Evolutionary conservation across 805 yeast genomes (phyloP), one percentile per base, ranked within the genome.

Genomic region (Zygoascus tannicola): DNA sequence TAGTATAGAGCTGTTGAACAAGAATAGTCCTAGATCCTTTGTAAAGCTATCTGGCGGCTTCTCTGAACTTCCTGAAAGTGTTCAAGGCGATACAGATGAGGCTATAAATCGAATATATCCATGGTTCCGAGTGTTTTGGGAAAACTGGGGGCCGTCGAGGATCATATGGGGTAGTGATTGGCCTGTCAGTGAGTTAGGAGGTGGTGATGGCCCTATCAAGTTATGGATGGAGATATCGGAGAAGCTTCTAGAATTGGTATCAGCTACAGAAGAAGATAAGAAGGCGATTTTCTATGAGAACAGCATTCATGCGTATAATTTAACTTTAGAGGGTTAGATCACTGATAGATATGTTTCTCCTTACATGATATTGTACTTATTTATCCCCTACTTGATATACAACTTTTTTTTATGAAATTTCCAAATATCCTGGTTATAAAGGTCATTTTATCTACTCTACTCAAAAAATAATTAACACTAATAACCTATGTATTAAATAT

Each of bases 91-190:
- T 18, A 19, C 32, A 5, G 41, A 22, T 8, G 10, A 15, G 5
- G 34, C 40, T 32, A 40, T 32, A 7, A 36, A 35, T 4, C 39
- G 41, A 15, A 14, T 48, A 5, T 33, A 30, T 3, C 49, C 46
- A 3, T 48, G 44, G 44, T 35, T 65, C 22, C 39, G 57, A 28
- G 55, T 56, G 3, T 56, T 60, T 34, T 47, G 54, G 20, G 60
- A 58, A 1, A 14, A 28, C 15, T 65, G 57, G 57, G 71, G 69
- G 32, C 48, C 46, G 3, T 55, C 59, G 3, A 49, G 57, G 7
- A 50, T 66, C 8, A 56, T 69, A 10, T 69, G 66, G 65, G 74
- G 71, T 3, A 66, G 70, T 46, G 71, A 69, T 48, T 69, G 73
- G 73, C 74, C 74, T 2, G 69, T 69, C 4, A 64, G 68, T 40